Base-by-base conservation (phyloP, 768 basidiomycete genomes). In the Collybia mongolica region DNA sequence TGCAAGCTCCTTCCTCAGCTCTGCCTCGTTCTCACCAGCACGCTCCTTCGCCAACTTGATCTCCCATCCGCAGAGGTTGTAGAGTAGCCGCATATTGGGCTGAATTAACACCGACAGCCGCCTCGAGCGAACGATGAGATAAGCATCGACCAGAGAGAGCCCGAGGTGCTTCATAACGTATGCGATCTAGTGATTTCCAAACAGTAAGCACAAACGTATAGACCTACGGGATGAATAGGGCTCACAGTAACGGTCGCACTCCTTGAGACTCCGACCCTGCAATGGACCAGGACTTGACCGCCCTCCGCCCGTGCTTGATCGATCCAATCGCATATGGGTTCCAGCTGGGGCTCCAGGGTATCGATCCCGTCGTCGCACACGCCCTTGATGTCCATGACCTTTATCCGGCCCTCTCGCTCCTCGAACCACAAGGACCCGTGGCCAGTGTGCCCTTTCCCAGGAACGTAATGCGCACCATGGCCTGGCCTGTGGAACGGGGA, bases 341-440 rank as follows among this genome's bases (percentile, higher is more conserved):
- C 84, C 26, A 98, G 78, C 67, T 94, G 87, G 5, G 90, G 92
- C 60, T 92, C 86, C 23, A 98, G 80, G 23, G 90, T 92, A 68
- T 96, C 94, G 64, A 97, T 96, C 3, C 96, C 96, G 64, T 98
- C 96, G 67, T 98, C 96, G 61, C 92, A 90, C 22, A 97, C 85
- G 36, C 89, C 89, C 68, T 93, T 86, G 65, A 94, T 90, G 65
- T 95, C 93, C 47, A 94, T 76, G 23, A 95, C 92, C 64, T 90
- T 88, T 64, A 95, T 94, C 48, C 91, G 76, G 3, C 92, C 93
- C 62, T 91, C 91, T 19, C 84, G 79, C 69, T 93, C 90, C 68
- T 95, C 92, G 48, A 84, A 82, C 85, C 87, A 95, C 32, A 95
- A 74, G 29, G 88, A 91, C 14, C 91, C 86, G 45, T 83, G 85